A percentile compares a stretch with the other conserved stretches of the same genome.
These are phyloP conservation scores for Astraeus odoratus DNA, from an alignment of 768 basidiomycete species.

Conservation along the genomic window DNA sequence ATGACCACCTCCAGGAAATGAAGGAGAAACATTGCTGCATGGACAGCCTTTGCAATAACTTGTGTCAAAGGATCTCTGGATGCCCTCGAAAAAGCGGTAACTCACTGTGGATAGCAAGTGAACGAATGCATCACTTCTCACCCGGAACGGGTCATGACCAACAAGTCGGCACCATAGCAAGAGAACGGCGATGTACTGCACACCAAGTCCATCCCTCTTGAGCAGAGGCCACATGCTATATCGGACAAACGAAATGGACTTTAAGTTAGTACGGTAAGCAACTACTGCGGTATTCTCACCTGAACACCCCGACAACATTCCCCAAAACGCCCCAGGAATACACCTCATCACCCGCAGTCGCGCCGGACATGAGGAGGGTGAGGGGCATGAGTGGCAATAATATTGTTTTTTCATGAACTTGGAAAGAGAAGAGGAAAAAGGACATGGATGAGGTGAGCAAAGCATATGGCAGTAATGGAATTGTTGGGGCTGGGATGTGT, in stretches of 20 bases:
- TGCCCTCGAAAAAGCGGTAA: not conserved
- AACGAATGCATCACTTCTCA: slow-evolving; percentile 40
- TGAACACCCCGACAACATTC: slow-evolving; percentile 84
- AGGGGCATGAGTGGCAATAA: slow-evolving; percentile 80
- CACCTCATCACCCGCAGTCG: slow-evolving; percentile 20
- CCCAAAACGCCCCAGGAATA: slow-evolving; percentile 33
- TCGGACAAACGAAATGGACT: not conserved
- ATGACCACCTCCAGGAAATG: slow-evolving; percentile 61
- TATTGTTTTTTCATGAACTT: slow-evolving; percentile 94
- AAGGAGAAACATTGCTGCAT: slow-evolving; percentile 45
- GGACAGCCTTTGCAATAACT: slow-evolving; percentile 36
- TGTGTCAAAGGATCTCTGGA: not conserved
- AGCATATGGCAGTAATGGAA: slow-evolving; percentile 72
- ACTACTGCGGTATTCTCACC: slow-evolving; percentile 39
- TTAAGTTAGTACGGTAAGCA: not conserved
- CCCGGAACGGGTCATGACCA: slow-evolving; percentile 63
- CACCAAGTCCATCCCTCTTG: slow-evolving; percentile 65
- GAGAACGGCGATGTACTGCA: slow-evolving; percentile 65
- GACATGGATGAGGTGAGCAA: slow-evolving; percentile 79
- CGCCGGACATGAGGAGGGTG: slow-evolving; percentile 61
- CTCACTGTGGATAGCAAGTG: slow-evolving; percentile 46
- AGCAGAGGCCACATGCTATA: slow-evolving; percentile 92
- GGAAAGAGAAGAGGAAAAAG: slow-evolving; percentile 95
- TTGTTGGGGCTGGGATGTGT: slow-evolving; percentile 39
- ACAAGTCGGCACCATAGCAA: slow-evolving; percentile 79